Evolutionary conservation across 768 basidiomycete species (phyloP).

Genomic region (Kwoniella pini): DNA sequence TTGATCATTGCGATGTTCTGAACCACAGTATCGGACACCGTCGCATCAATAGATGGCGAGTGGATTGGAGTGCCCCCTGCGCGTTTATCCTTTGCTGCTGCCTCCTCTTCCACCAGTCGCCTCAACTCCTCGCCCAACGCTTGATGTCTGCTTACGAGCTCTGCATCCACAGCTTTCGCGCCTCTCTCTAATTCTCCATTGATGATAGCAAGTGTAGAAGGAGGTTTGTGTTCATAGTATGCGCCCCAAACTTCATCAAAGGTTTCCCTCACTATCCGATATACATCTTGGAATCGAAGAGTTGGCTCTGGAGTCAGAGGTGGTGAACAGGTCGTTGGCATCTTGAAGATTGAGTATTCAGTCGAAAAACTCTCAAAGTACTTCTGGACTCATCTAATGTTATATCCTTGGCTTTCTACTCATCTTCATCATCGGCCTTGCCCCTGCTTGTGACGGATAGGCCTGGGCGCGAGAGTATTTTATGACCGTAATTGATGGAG

Average conservation of each 20-base stretch:
- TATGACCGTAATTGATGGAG: too few relatives aligned
- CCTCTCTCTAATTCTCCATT: neutral
- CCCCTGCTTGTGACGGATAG: too few relatives aligned
- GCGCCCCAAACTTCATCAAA: slow-evolving; percentile 16
- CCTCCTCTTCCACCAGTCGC: neutral
- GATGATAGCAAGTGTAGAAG: slow-evolving; percentile 7
- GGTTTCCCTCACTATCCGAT: neutral
- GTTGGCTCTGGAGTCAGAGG: slow-evolving; percentile 1
- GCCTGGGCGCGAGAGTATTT: too few relatives aligned
- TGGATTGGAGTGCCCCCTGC: neutral
- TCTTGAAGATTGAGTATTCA: too few relatives aligned
- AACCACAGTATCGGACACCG: too few relatives aligned
- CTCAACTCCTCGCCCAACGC: neutral
- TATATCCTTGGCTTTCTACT: too few relatives aligned
- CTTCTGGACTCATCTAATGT: too few relatives aligned
- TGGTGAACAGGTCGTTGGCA: neutral
- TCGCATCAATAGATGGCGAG: neutral
- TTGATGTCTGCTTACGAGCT: neutral
- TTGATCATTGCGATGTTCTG: too few relatives aligned
- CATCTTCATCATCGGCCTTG: too few relatives aligned
- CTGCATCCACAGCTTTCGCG: neutral
- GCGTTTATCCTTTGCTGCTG: neutral
- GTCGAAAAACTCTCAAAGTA: too few relatives aligned
- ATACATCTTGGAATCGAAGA: neutral
- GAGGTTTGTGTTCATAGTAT: slow-evolving; percentile 16